These are phyloP conservation scores for Combretum micranthum DNA, from an alignment of 345 rosid genomes.

Conservation along the genomic window DNA sequence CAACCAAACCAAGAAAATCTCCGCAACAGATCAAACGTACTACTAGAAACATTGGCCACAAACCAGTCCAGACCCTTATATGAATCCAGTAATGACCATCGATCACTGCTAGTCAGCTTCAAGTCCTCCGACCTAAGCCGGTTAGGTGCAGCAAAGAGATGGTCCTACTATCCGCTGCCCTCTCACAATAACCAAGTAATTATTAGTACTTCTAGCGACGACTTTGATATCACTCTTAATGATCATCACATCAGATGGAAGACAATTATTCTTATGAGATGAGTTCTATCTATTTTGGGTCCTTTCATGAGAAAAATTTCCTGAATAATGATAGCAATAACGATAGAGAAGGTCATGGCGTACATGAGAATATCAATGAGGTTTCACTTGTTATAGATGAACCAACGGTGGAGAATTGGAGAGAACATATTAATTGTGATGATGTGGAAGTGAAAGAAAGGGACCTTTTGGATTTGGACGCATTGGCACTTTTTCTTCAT, in stretches of 20 bases:
- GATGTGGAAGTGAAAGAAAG: constrained; percentile 4
- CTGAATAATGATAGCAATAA: background rate
- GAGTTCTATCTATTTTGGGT: constrained; percentile 16
- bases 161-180: background rate
- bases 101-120: constrained; percentile 1
- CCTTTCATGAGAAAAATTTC: background rate
- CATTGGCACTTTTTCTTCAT: constrained; percentile 29
- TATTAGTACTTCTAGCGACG: background rate
- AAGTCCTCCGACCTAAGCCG: constrained; percentile 29
- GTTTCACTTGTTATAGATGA: too few species aligned
- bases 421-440: too few species aligned
- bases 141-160: constrained; percentile 18
- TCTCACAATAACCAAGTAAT: too few species aligned
- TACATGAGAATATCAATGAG: too few species aligned
- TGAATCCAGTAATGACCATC: background rate
- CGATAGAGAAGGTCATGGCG: constrained; percentile 1
- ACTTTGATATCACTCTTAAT: background rate
- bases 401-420: too few species aligned
- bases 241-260: background rate
- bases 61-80: background rate
- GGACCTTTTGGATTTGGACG: constrained; percentile 24
- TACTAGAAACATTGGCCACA: background rate
- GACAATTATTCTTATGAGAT: background rate
- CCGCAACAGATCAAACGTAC: background rate
- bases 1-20: background rate